Percentiles rank a stretch among this genome's conserved stretches.
phyloP scores from a whole-genome alignment of 768 basidiomycete species.

The Tricholoma matsutake region DNA sequence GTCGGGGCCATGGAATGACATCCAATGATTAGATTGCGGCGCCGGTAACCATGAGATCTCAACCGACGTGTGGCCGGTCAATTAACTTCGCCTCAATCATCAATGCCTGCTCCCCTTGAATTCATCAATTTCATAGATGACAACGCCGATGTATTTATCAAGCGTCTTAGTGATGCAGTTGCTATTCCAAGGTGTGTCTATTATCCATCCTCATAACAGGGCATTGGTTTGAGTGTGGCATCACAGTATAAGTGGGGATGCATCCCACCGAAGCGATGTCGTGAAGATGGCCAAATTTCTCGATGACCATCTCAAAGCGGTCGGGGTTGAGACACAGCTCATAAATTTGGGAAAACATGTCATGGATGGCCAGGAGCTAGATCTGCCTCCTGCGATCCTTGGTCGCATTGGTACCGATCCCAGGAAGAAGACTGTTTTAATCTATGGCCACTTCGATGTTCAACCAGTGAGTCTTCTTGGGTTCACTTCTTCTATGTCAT shows the following conservation, averaged over 20 bases:
- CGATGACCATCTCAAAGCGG: constrained; percentile 62
- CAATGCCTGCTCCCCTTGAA: constrained; percentile 48
- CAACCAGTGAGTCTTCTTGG: constrained; percentile 69
- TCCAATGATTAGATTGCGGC: not conserved
- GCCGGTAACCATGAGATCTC: too few relatives aligned
- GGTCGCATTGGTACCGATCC: constrained; percentile 80
- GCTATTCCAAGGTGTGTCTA: constrained; percentile 68
- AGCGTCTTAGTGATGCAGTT: constrained; percentile 77
- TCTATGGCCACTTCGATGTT: constrained; percentile 96
- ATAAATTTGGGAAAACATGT: constrained; percentile 75
- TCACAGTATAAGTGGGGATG: constrained; percentile 67
- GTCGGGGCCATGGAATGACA: constrained; percentile 3
- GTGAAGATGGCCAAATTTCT: constrained; percentile 86
- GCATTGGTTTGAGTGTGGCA: not conserved
- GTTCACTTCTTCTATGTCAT: not conserved
- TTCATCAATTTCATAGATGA: constrained; percentile 58
- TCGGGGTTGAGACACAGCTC: constrained; percentile 75
- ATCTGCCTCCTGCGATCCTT: constrained; percentile 81
- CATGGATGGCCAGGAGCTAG: constrained; percentile 61
- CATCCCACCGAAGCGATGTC: constrained; percentile 69
- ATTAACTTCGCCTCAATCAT: constrained; percentile 1
- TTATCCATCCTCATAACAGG: not conserved
- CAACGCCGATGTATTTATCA: constrained; percentile 71
- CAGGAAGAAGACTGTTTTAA: constrained; percentile 87
- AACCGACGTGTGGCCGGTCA: too few relatives aligned